phyloP scores from a whole-genome alignment of 140 eudicot genomes.

The Anethum foeniculum region DNA sequence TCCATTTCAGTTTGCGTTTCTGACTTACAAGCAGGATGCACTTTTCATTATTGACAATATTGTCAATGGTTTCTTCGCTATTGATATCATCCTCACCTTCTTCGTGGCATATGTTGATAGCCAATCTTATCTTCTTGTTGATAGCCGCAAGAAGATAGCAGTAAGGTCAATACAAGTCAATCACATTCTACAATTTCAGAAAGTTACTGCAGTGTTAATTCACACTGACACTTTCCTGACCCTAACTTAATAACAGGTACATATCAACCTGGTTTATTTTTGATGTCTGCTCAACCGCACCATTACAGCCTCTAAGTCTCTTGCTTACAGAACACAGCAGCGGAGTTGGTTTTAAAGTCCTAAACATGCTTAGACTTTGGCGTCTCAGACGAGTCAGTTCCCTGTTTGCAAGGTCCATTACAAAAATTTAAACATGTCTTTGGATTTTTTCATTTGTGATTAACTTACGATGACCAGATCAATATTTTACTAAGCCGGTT shows the following conservation, averaged over 20 bases:
- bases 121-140: slow-evolving; percentile 61
- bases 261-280: slow-evolving; percentile 86
- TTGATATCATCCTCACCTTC: slow-evolving; percentile 92
- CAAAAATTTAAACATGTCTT: slow-evolving; percentile 11
- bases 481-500: slow-evolving; percentile 26
- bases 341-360: slow-evolving; percentile 61
- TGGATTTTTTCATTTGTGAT: slow-evolving; percentile 10
- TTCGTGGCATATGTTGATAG: slow-evolving; percentile 85
- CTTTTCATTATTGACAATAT: slow-evolving; percentile 71
- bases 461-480: slow-evolving; percentile 7
- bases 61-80: slow-evolving; percentile 86
- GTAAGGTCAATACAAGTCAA: slow-evolving; percentile 39
- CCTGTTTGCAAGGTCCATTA: slow-evolving; percentile 75
- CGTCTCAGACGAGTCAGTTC: slow-evolving; percentile 97
- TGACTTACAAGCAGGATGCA: slow-evolving; percentile 46
- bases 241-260: slow-evolving; percentile 54
- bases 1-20: slow-evolving; percentile 83
- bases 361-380: slow-evolving; percentile 95
- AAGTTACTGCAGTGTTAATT: not conserved
- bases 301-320: slow-evolving; percentile 69
- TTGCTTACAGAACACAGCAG: slow-evolving; percentile 62
- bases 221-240: not conserved
- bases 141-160: slow-evolving; percentile 76
- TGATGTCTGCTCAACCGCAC: slow-evolving; percentile 87
- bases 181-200: not conserved